phyloP scores from a whole-genome alignment of 2,329 filamentous ascomycete genomes.

The Mycosphaerella sp. region DNA sequence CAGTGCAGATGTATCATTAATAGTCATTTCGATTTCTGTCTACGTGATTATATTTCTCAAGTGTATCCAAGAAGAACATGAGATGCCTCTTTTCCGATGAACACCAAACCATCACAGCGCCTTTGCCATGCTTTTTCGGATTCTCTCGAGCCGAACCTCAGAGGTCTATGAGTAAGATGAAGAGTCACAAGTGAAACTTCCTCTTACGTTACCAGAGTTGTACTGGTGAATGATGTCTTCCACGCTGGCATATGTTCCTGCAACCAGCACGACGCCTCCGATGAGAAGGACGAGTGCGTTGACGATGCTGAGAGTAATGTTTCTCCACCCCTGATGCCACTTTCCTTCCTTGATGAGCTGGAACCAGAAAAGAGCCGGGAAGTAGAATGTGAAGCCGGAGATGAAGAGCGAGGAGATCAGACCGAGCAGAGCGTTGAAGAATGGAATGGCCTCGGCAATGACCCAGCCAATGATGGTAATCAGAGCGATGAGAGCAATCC shows the following conservation, averaged over 20 bases:
- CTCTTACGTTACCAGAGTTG: slow-evolving; percentile 34
- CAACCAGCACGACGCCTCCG: slow-evolving; percentile 31
- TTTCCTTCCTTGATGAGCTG: slow-evolving; percentile 44
- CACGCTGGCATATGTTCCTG: slow-evolving; percentile 42
- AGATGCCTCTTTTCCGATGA: slow-evolving; percentile 2
- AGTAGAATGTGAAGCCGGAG: slow-evolving; percentile 54
- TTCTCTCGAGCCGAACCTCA: slow-evolving; percentile 6
- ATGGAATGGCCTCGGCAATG: slow-evolving; percentile 66
- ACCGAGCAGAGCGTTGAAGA: slow-evolving; percentile 64
- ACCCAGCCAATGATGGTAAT: slow-evolving; percentile 61
- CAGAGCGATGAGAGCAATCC: slow-evolving; percentile 53
- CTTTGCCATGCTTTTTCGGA: neutral
- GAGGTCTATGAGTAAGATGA: slow-evolving; percentile 3
- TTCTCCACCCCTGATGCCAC: slow-evolving; percentile 44
- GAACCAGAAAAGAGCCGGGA: slow-evolving; percentile 37
- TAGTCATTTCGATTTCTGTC: too few relatives aligned
- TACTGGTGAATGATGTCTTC: slow-evolving; percentile 42
- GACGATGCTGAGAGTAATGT: slow-evolving; percentile 41
- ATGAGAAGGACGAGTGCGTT: slow-evolving; percentile 41
- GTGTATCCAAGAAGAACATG: too few relatives aligned
- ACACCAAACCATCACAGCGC: neutral
- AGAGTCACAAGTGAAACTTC: slow-evolving; percentile 39
- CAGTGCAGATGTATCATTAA: too few relatives aligned
- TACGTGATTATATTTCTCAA: too few relatives aligned
- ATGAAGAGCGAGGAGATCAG: slow-evolving; percentile 60